These are phyloP conservation scores for Apiospora arundinis DNA, from an alignment of 2,329 filamentous ascomycete species.

Conservation along the genomic window DNA sequence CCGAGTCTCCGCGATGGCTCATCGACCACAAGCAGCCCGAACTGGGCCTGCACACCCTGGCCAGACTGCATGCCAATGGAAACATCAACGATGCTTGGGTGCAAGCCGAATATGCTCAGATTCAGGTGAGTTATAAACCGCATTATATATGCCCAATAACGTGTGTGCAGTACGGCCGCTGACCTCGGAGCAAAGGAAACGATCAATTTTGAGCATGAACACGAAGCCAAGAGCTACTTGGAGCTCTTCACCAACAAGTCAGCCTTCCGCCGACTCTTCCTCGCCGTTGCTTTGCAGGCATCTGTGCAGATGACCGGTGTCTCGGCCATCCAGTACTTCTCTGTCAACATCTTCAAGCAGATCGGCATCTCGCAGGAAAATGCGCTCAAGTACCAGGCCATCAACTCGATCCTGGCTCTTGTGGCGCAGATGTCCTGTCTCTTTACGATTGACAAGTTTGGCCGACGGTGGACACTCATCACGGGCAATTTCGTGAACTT, in stretches of 20 bases:
- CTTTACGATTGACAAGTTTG: conserved; percentile 70
- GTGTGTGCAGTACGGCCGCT: neutral
- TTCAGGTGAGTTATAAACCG: conserved; percentile 61
- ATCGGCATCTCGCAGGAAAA: conserved; percentile 71
- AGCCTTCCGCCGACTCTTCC: conserved; percentile 73
- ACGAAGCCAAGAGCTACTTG: conserved; percentile 71
- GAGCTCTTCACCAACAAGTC: conserved; percentile 72
- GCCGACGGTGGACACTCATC: conserved; percentile 76
- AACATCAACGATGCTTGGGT: conserved; percentile 72
- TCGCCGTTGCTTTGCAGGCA: conserved; percentile 73
- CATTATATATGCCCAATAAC: neutral
- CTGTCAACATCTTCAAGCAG: conserved; percentile 68
- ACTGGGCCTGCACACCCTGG: conserved; percentile 70
- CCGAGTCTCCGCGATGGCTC: conserved; percentile 76
- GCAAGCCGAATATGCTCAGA: conserved; percentile 73
- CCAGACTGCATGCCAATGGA: conserved; percentile 73
- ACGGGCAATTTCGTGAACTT: conserved; percentile 74
- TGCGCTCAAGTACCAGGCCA: conserved; percentile 77
- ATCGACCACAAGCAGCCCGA: conserved; percentile 73
- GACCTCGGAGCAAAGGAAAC: conserved; percentile 35
- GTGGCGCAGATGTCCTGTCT: conserved; percentile 74
- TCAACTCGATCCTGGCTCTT: conserved; percentile 74
- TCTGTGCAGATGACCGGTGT: conserved; percentile 80
- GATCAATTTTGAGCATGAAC: conserved; percentile 70
- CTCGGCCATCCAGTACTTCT: conserved; percentile 78